Evolutionary conservation across 768 basidiomycete genomes (phyloP).

Genomic region (Phylloporus arenicola): DNA sequence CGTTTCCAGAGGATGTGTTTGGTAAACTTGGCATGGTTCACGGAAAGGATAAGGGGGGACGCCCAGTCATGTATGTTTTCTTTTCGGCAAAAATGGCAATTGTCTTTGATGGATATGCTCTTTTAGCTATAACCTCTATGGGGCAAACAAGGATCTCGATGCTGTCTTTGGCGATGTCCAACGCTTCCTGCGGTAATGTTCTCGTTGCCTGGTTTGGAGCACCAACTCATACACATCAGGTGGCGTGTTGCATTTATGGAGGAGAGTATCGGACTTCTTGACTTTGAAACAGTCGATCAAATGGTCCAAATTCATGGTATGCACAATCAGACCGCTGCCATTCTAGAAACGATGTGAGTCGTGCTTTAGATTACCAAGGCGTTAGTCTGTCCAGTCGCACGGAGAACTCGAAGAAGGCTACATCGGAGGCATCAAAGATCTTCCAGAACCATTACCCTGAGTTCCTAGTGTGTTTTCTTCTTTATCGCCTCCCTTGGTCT

Average conservation of each 20-base stretch:
- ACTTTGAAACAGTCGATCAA: constrained; percentile 71
- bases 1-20: constrained; percentile 59
- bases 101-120: neutral
- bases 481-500: neutral
- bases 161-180: constrained; percentile 73
- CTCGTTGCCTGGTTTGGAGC: neutral
- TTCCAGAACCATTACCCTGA: constrained; percentile 79
- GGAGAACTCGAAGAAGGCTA: constrained; percentile 72
- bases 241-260: constrained; percentile 84
- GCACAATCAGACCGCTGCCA: constrained; percentile 1
- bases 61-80: constrained; percentile 59
- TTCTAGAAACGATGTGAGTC: neutral
- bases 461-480: constrained; percentile 44
- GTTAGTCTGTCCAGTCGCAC: constrained; percentile 61
- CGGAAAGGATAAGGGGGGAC: constrained; percentile 66
- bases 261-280: constrained; percentile 51
- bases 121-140: constrained; percentile 73
- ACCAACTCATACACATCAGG: constrained; percentile 31
- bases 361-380: constrained; percentile 63
- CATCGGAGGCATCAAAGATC: constrained; percentile 65
- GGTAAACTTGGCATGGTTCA: constrained; percentile 57
- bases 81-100: neutral
- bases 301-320: constrained; percentile 69
- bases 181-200: constrained; percentile 63
- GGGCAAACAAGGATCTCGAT: constrained; percentile 58